Evolutionary conservation across 139 green algal species (phyloP).

Genomic region (Trebouxia sp.): DNA sequence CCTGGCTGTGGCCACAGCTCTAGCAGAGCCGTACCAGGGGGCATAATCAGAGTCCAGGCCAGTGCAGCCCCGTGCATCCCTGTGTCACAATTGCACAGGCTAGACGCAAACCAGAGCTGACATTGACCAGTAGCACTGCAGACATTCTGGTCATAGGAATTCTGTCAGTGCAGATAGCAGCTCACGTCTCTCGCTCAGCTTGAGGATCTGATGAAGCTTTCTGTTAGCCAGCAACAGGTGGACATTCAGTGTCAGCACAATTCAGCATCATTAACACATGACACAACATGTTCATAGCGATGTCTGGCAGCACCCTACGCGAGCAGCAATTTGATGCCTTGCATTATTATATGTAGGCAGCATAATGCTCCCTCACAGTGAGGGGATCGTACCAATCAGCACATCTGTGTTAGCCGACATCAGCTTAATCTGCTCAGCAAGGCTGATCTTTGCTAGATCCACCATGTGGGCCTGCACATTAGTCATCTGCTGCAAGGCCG

Average conservation of each 20-base stretch:
- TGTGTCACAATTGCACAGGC: neutral
- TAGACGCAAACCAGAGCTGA: neutral
- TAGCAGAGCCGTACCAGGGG: neutral
- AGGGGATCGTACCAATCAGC: conserved; percentile 22
- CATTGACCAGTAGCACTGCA: too few species aligned
- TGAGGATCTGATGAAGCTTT: too few species aligned
- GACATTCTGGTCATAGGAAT: too few species aligned
- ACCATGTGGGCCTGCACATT: neutral
- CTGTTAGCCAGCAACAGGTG: too few species aligned
- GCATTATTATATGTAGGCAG: neutral
- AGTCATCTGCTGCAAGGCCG: neutral
- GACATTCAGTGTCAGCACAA: too few species aligned
- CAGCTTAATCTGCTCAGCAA: conserved; percentile 16
- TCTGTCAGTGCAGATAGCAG: too few species aligned
- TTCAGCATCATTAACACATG: too few species aligned
- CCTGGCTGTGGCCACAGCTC: conserved; percentile 28
- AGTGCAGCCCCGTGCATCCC: conserved; percentile 33
- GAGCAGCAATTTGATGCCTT: neutral
- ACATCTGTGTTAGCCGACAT: neutral
- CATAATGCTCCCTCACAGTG: too few species aligned
- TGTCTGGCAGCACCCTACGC: neutral
- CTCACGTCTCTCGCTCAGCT: too few species aligned
- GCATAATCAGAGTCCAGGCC: conserved; percentile 32
- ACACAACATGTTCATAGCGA: neutral
- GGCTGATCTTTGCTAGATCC: conserved; percentile 16